Base-by-base conservation (phyloP, 495 filamentous ascomycete species). In the Penicillium pancosmium region DNA sequence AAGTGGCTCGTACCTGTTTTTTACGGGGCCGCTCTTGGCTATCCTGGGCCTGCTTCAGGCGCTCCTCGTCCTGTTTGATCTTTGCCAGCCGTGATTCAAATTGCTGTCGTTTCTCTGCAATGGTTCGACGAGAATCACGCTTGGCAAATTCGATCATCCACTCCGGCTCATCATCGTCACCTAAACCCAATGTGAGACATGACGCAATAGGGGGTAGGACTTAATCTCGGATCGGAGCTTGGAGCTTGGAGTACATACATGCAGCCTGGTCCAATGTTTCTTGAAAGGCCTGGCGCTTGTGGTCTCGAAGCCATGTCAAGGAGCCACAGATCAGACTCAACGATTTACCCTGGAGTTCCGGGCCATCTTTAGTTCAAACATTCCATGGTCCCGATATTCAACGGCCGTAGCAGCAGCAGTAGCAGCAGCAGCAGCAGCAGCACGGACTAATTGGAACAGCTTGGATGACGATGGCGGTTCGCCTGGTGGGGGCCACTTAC, bases 321-420 rank as follows among this genome's bases (percentile, higher is more conserved):
- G 94, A 86, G 52, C 87, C 88, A 75, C 94, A 98, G 61, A 98
- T 96, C 19, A 98, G 78, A 67, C 94, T 98, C 16, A 98, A 72
- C 3, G 95, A 97, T 85, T 98, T 98, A n/a, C 94, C 93, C 87
- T 93, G 56, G 10, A 35, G 16, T 40, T 9, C 11, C 10, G 12
- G 27, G 27, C 23, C 23, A 3, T 2, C 27, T 31, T 31, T 31
- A 31, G 27, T 31, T 9, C 4, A 4, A 31, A 9, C 5, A 8
- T 7, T 31, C 27, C 27, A 31, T 7, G 23, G 3, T 23, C 23
- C 23, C 3, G 27, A 31, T 31, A 31, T 31, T 31, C 27, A 31
- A 31, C 27, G 27, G 27, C 27, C 23, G 23, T 23, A 31, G 27
- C 27, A 31, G 27, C 27, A 31, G 27, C 27, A 31, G 27, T 6